A percentile compares a stretch with the other conserved stretches of the same genome.
These are phyloP conservation scores for Oenanthe sinensis DNA, from an alignment of 129 eudicot species.

Conservation along the genomic window DNA sequence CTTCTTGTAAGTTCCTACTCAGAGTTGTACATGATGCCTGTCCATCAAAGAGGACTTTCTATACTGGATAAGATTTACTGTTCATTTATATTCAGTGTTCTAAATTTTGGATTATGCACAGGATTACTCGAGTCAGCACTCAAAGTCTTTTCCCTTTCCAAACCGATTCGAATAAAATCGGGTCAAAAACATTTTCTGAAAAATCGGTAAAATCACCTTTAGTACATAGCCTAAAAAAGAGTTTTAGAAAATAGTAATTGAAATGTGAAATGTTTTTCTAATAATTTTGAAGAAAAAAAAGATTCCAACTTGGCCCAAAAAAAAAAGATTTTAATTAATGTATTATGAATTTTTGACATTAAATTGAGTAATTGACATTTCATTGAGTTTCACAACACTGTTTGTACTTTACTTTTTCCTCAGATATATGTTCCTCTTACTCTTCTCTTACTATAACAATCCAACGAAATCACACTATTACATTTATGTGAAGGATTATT, in stretches of 20 bases:
- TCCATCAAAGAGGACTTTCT: not conserved
- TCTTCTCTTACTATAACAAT: not conserved
- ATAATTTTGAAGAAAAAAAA: no score
- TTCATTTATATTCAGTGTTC: not conserved
- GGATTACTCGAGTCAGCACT: not conserved
- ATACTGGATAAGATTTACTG: not conserved
- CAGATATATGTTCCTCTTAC: not conserved
- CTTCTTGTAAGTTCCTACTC: constrained; percentile 63
- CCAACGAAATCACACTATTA: constrained; percentile 5
- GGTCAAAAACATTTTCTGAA: no score
- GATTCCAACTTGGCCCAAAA: not conserved
- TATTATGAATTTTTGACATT: not conserved
- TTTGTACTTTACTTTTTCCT: not conserved
- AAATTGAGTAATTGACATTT: no score
- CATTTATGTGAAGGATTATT: not conserved
- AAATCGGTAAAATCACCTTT: not conserved
- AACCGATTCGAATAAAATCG: not conserved
- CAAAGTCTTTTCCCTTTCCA: not conserved
- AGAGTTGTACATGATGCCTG: not conserved
- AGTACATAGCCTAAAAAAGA: not conserved
- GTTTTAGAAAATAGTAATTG: no score
- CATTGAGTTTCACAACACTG: not conserved
- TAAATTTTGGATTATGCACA: not conserved
- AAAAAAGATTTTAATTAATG: no score
- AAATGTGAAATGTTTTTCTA: no score